These are phyloP conservation scores for Grifola frondosa DNA, from an alignment of 1,284 basidiomycete genomes.

Conservation along the genomic window DNA sequence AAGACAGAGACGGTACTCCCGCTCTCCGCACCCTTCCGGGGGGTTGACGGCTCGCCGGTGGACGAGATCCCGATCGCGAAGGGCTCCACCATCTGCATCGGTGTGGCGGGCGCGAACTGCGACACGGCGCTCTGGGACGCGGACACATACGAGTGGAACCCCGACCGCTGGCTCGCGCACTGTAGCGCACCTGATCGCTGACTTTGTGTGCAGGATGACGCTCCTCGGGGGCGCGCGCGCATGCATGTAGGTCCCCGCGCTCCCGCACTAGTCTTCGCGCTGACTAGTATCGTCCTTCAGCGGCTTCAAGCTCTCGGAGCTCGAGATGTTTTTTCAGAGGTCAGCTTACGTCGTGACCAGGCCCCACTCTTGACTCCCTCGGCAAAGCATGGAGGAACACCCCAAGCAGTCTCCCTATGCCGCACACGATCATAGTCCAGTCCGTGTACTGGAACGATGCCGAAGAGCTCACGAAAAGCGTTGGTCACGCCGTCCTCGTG, in stretches of 20 bases:
- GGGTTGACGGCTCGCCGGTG: constrained; percentile 13
- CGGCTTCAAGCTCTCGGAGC: constrained; percentile 32
- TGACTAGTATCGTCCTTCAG: constrained; percentile 12
- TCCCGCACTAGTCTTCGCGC: not conserved
- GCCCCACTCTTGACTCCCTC: too few relatives aligned
- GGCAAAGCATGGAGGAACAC: too few relatives aligned
- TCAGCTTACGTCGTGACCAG: too few relatives aligned
- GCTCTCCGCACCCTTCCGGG: constrained; percentile 14
- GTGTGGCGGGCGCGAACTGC: constrained; percentile 11
- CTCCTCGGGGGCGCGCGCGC: constrained; percentile 31
- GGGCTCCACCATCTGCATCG: constrained; percentile 5
- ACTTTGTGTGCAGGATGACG: constrained; percentile 25
- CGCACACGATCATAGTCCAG: too few relatives aligned
- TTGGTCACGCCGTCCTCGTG: too few relatives aligned
- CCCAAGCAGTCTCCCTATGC: too few relatives aligned
- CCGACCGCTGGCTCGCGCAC: constrained; percentile 18
- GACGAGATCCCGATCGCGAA: constrained; percentile 8
- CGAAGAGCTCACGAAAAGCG: too few relatives aligned
- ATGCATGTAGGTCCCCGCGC: constrained; percentile 28
- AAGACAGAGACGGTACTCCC: constrained; percentile 16
- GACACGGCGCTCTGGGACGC: constrained; percentile 21
- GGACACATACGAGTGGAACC: constrained; percentile 22
- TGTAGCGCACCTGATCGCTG: too few relatives aligned
- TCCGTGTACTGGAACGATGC: too few relatives aligned
- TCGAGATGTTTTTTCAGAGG: too few relatives aligned